Evolutionary conservation across 2,329 filamentous ascomycete species (phyloP), one percentile per base, ranked within the genome.

Genomic region (Fonsecaea pugnacius): DNA sequence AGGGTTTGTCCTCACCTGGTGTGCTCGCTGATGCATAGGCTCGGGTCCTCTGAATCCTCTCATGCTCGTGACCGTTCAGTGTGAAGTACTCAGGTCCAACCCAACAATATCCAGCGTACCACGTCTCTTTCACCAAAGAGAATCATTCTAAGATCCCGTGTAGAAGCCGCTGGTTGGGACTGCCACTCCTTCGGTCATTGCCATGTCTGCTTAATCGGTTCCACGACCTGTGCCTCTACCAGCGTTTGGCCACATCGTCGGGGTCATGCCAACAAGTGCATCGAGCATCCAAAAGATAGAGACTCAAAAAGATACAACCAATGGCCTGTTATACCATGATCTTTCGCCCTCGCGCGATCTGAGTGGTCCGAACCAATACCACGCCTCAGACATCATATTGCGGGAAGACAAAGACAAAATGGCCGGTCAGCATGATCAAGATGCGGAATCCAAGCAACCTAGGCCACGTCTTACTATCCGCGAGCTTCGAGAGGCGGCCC

Each of bases 401-500:
- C 21, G 9, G 21, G 43, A 5, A 48, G 14, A 16, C 9, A 38
- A 60, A 52, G 32, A 36, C 18, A 36, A 36, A 27, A 27, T 38
- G 30, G 5, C 21, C 4, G 43, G 43, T 24, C 32, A 55, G 38
- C n/a, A 10, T 21, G 58, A 50, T 35, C 33, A 38, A n/a, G 40
- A 35, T 54, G 18, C 21, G 10, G 35, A 33, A 3, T 30, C 36
- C 21, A 52, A 54, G 18, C 50, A 57, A 36, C 51, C 18, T 8
- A 65, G 60, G 21, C 67, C 67, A 30, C 56, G 59, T 40, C 58
- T 63, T 38, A 67, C 60, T n/a, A 67, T 67, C 43, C 62, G 62
- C 18, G 52, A 67, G 52, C 46, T 65, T 21, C 59, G 63, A 40
- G 53, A 67, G 36, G 59, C 62, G 12, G 67, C 67, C 36, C 62